Evolutionary conservation across 108 stramenopile species (phyloP).

Genomic region (Phaeodactylum tricornutum): DNA sequence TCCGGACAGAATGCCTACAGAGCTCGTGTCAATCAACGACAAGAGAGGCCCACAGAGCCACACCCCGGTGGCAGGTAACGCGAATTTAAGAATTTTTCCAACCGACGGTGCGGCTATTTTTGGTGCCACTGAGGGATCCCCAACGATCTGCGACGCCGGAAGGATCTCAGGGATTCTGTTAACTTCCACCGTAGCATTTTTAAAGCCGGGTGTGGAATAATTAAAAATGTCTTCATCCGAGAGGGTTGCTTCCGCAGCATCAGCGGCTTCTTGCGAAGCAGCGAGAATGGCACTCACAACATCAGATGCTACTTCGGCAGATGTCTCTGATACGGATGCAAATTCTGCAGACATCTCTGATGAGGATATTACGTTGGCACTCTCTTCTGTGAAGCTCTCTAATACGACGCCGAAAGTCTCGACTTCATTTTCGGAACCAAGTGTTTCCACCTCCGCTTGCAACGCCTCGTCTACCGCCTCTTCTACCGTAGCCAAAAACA

Average conservation of each 20-base stretch:
- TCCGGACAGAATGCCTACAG: constrained; percentile 67
- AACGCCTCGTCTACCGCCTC: too few species aligned
- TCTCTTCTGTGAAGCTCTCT: too few species aligned
- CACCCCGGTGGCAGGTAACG: constrained; percentile 77
- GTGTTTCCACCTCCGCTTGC: too few species aligned
- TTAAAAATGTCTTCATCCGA: neutral
- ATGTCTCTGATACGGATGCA: too few species aligned
- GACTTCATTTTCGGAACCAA: too few species aligned
- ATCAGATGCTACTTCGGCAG: too few species aligned
- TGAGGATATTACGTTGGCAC: too few species aligned
- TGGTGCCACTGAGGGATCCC: neutral
- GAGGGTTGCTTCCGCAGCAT: neutral
- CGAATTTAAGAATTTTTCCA: constrained; percentile 61
- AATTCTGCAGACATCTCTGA: too few species aligned
- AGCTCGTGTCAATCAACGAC: constrained; percentile 73
- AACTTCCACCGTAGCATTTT: neutral
- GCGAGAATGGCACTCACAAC: neutral
- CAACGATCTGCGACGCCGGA: neutral
- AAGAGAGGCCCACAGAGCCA: constrained; percentile 74
- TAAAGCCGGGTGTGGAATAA: neutral
- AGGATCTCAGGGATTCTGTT: neutral
- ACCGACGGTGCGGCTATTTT: constrained; percentile 33
- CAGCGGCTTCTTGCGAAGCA: neutral
- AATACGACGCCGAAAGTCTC: too few species aligned
- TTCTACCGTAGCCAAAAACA: too few species aligned